Evolutionary conservation across 2,329 filamentous ascomycete genomes (phyloP).

Genomic region (Fusarium odoratissimum): DNA sequence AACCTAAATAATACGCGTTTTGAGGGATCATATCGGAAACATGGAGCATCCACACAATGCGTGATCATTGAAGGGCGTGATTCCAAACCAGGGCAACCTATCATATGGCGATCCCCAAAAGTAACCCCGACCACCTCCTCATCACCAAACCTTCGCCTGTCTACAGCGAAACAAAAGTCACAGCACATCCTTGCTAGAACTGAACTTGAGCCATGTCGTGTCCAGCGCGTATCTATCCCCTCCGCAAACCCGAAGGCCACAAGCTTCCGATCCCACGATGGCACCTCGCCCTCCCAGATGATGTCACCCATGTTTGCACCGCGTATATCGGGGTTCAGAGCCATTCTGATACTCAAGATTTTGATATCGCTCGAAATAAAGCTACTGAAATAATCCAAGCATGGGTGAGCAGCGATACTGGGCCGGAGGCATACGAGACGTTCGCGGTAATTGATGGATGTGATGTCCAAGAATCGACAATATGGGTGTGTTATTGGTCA

Average conservation of each 20-base stretch:
- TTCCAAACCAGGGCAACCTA: slow-evolving; percentile 8
- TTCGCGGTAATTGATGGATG: slow-evolving; percentile 42
- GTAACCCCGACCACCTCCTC: neutral
- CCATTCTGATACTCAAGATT: neutral
- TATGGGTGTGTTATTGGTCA: slow-evolving; percentile 50
- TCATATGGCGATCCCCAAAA: slow-evolving; percentile 5
- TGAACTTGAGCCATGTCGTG: slow-evolving; percentile 16
- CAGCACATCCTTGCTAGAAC: too few relatives aligned
- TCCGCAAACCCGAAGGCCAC: slow-evolving; percentile 46
- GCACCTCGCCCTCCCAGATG: slow-evolving; percentile 38
- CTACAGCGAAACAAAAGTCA: neutral
- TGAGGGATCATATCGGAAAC: neutral
- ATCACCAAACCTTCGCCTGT: neutral
- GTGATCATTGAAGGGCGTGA: neutral
- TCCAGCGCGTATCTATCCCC: slow-evolving; percentile 43
- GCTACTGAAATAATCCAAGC: slow-evolving; percentile 1
- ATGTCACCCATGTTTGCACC: slow-evolving; percentile 35
- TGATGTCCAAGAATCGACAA: slow-evolving; percentile 30
- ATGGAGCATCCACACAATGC: neutral
- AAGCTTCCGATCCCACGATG: slow-evolving; percentile 47
- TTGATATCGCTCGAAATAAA: neutral
- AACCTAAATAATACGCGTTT: neutral
- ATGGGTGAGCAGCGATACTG: slow-evolving; percentile 16
- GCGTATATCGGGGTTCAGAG: slow-evolving; percentile 47
- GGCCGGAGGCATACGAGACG: slow-evolving; percentile 5